Conservation (phyloP, 768 basidiomycete species). For the Leccinum truebloodii region DNA sequence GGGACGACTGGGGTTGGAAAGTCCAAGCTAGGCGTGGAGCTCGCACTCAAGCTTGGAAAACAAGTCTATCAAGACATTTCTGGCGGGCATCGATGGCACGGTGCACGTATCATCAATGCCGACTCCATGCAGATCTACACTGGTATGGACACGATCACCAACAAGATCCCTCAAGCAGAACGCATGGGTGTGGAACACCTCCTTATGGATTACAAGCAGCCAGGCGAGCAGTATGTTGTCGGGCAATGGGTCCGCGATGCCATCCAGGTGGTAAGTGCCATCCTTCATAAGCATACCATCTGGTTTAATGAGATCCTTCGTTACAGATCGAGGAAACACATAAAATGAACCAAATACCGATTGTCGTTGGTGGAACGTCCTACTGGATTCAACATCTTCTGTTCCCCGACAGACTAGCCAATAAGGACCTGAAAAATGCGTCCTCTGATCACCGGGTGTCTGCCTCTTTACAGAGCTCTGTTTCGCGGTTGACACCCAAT, state of each 20-base stretch:
- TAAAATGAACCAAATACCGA: constrained; percentile 63
- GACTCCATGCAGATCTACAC: constrained; percentile 97
- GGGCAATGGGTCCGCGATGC: constrained; percentile 90
- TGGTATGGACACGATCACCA: constrained; percentile 91
- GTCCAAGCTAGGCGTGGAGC: constrained; percentile 85
- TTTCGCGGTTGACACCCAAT: constrained; percentile 48
- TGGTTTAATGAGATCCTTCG: constrained; percentile 1
- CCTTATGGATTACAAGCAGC: constrained; percentile 84
- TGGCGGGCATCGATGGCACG: constrained; percentile 45
- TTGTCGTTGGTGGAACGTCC: constrained; percentile 92
- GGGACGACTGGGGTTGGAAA: constrained; percentile 98
- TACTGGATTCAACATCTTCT: constrained; percentile 98
- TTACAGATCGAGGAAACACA: constrained; percentile 77
- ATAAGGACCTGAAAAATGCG: constrained; percentile 20
- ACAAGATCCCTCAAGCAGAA: constrained; percentile 82
- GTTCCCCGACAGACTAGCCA: constrained; percentile 74
- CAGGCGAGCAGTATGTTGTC: constrained; percentile 85
- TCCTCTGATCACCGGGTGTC: constrained; percentile 27
- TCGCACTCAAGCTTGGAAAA: constrained; percentile 63
- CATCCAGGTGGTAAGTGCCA: constrained; percentile 59
- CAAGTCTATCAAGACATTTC: constrained; percentile 15
- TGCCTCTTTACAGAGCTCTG: constrained; percentile 39
- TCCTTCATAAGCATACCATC: neutral
- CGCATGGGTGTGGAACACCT: constrained; percentile 82
- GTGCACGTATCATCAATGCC: constrained; percentile 86